phyloP scores from a whole-genome alignment of 192 early-diverging fungal species.

The Gonapodya prolifera region DNA sequence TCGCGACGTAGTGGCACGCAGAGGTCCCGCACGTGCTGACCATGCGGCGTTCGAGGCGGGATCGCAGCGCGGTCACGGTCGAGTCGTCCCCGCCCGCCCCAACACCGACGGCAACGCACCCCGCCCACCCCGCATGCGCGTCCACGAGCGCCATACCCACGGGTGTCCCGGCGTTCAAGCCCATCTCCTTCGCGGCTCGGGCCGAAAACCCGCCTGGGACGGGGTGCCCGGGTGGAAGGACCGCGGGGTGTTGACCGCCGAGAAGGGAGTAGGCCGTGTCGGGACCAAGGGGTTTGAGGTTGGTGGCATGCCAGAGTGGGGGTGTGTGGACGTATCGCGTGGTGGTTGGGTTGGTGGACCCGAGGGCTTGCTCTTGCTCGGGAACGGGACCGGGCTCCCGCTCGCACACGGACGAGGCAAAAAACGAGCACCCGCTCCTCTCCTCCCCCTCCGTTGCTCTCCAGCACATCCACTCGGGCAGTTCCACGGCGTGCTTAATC shows the following conservation, averaged over 20 bases:
- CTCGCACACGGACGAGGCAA: constrained; percentile 55
- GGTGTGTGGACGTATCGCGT: neutral
- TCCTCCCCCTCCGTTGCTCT: constrained; percentile 38
- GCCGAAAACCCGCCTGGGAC: constrained; percentile 35
- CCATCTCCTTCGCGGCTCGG: constrained; percentile 40
- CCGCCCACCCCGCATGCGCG: constrained; percentile 58
- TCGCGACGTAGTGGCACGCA: constrained; percentile 53
- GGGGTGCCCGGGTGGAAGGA: constrained; percentile 32
- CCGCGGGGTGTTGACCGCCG: neutral
- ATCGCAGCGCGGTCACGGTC: neutral
- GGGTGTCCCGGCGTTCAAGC: constrained; percentile 28
- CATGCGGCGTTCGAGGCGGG: constrained; percentile 17
- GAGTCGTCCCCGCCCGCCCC: neutral
- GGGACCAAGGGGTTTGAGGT: neutral
- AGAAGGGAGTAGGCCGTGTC: neutral
- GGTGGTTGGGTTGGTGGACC: too few relatives aligned
- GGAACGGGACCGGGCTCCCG: constrained; percentile 7
- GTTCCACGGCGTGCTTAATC: constrained; percentile 45
- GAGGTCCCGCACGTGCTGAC: constrained; percentile 63
- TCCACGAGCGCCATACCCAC: constrained; percentile 60
- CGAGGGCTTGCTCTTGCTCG: neutral
- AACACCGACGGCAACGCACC: constrained; percentile 20
- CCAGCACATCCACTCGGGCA: constrained; percentile 60
- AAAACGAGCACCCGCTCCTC: constrained; percentile 47
- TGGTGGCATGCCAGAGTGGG: neutral